These are phyloP conservation scores for Aspergillus pseudotamarii DNA, from an alignment of 2,329 filamentous ascomycete species.

Conservation along the genomic window DNA sequence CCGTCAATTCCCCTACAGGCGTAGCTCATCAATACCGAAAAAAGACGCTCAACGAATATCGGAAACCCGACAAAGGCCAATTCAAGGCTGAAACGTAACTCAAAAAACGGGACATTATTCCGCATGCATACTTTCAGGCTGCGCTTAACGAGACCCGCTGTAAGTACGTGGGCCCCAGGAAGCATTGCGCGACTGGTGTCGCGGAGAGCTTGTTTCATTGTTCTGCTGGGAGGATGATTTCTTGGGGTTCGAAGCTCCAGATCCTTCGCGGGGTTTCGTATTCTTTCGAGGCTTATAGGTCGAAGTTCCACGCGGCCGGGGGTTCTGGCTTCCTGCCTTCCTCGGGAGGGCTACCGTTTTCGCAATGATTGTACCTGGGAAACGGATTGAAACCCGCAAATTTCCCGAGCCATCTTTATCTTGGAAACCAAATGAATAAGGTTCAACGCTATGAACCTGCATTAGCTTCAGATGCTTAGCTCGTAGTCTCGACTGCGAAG, in stretches of 20 bases:
- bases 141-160: slow-evolving; percentile 26
- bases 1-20: slow-evolving; percentile 21
- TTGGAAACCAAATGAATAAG: slow-evolving; percentile 43
- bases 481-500: slow-evolving; percentile 36
- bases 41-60: slow-evolving; percentile 25
- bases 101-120: slow-evolving; percentile 4
- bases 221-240: slow-evolving; percentile 30
- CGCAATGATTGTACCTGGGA: slow-evolving; percentile 50
- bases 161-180: slow-evolving; percentile 32
- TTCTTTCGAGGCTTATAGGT: slow-evolving; percentile 35
- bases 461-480: slow-evolving; percentile 58
- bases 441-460: slow-evolving; percentile 53
- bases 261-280: slow-evolving; percentile 34
- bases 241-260: slow-evolving; percentile 28
- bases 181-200: slow-evolving; percentile 31
- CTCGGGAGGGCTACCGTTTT: slow-evolving; percentile 46
- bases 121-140: slow-evolving; percentile 5
- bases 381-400: slow-evolving; percentile 46
- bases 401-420: slow-evolving; percentile 43
- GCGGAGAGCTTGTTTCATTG: slow-evolving; percentile 27
- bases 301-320: slow-evolving; percentile 31
- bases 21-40: slow-evolving; percentile 28
- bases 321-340: slow-evolving; percentile 29
- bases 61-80: slow-evolving; percentile 19
- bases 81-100: slow-evolving; percentile 4